Evolutionary conservation across 345 rosid species (phyloP).

Genomic region (Sapria himalayana): DNA sequence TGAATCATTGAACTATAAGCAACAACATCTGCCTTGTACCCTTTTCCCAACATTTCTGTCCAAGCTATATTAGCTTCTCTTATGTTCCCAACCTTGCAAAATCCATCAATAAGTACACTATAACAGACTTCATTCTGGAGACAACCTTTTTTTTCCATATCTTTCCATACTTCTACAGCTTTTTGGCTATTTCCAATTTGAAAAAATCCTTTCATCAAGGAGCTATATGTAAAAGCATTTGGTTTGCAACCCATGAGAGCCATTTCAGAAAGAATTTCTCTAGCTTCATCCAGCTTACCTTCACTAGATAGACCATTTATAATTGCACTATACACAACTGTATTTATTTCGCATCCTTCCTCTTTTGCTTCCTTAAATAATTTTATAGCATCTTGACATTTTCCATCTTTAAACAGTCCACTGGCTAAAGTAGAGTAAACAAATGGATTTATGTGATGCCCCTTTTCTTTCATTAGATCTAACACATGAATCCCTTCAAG

Average conservation of each 20-base stretch:
- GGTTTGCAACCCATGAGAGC: constrained; percentile 33
- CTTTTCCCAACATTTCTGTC: constrained; percentile 50
- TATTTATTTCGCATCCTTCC: constrained; percentile 34
- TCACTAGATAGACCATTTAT: constrained; percentile 58
- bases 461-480: constrained; percentile 55
- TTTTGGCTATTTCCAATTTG: constrained; percentile 28
- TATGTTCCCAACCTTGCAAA: constrained; percentile 43
- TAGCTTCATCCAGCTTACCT: constrained; percentile 52
- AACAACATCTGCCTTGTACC: constrained; percentile 58
- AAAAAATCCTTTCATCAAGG: constrained; percentile 69
- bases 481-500: constrained; percentile 32
- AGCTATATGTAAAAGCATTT: constrained; percentile 72
- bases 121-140: constrained; percentile 35
- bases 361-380: constrained; percentile 41
- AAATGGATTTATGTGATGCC: constrained; percentile 34
- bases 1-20: constrained; percentile 72
- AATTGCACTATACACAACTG: constrained; percentile 47
- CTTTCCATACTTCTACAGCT: constrained; percentile 64
- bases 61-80: constrained; percentile 51
- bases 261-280: constrained; percentile 36
- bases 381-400: constrained; percentile 34
- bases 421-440: constrained; percentile 51
- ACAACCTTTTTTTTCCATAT: constrained; percentile 24
- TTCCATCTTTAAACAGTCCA: constrained; percentile 74
- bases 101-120: constrained; percentile 58